These are phyloP conservation scores for Camellia granthamiana DNA, from an alignment of 148 eudicot species.

Conservation along the genomic window DNA sequence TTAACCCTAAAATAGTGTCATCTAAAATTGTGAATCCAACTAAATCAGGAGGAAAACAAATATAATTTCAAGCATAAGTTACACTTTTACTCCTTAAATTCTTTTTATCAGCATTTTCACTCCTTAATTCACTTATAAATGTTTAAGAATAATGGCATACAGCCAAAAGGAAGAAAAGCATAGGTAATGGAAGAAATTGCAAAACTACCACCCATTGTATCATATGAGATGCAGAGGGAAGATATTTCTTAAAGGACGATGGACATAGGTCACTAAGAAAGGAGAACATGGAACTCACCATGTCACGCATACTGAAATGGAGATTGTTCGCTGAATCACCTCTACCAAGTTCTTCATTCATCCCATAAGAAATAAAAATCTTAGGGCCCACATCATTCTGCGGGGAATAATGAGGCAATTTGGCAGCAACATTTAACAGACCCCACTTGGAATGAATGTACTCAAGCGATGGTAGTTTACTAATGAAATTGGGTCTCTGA, in stretches of 20 bases:
- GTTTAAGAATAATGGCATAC: background rate
- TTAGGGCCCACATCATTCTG: slow-evolving; percentile 96
- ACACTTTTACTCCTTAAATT: background rate
- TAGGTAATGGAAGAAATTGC: background rate
- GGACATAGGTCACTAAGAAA: slow-evolving; percentile 2
- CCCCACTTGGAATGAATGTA: slow-evolving; percentile 98
- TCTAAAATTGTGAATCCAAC: background rate
- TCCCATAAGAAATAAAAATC: slow-evolving; percentile 77
- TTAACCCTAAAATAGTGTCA: too few species aligned
- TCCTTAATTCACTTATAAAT: background rate
- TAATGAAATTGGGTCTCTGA: slow-evolving; percentile 75
- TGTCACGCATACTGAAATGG: slow-evolving; percentile 83
- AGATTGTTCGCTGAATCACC: slow-evolving; percentile 78
- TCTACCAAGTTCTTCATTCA: slow-evolving; percentile 56
- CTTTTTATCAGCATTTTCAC: too few species aligned
- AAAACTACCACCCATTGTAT: background rate
- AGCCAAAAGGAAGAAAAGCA: background rate
- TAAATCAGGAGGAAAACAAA: background rate
- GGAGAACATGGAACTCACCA: slow-evolving; percentile 48
- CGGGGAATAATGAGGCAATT: slow-evolving; percentile 88
- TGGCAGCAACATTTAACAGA: slow-evolving; percentile 93
- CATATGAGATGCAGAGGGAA: background rate
- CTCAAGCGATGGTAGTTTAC: slow-evolving; percentile 81
- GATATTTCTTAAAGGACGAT: background rate
- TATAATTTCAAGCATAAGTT: background rate